Evolutionary conservation across 2,329 filamentous ascomycete species (phyloP).

Genomic region (Fusarium aywerte): DNA sequence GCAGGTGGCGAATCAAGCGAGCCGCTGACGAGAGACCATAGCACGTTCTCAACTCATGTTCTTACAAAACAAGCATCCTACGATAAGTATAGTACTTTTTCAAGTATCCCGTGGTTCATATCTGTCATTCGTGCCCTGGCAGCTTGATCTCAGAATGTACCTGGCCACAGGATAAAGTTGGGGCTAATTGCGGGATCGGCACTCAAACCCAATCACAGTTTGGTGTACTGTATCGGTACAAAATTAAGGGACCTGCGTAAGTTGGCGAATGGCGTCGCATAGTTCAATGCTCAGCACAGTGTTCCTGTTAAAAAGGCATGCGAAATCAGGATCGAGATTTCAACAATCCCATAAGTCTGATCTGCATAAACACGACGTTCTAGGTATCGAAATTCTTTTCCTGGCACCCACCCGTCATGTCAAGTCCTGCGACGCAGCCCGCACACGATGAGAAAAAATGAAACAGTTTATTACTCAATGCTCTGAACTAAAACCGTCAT

Average conservation of each 20-base stretch:
- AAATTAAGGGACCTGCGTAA: conserved; percentile 11
- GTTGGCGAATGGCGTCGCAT: conserved; percentile 4
- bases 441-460: neutral
- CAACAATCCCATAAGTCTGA: conserved; percentile 1
- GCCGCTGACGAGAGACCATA: conserved; percentile 31
- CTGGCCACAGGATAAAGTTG: conserved; percentile 1
- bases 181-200: conserved; percentile 2
- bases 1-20: conserved; percentile 55
- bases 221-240: neutral
- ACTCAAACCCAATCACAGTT: conserved; percentile 8
- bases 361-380: neutral
- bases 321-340: conserved; percentile 2
- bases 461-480: neutral
- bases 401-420: too few relatives aligned
- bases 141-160: neutral
- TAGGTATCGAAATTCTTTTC: neutral
- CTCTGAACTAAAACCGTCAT: neutral
- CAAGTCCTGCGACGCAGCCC: neutral
- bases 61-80: too few relatives aligned
- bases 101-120: neutral
- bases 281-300: conserved; percentile 7
- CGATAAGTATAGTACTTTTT: neutral
- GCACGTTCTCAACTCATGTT: conserved; percentile 14
- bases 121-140: neutral
- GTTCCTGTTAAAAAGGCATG: neutral